Base-by-base conservation (phyloP, 164 flowering plant species). In the Chimonanthus salicifolius region DNA sequence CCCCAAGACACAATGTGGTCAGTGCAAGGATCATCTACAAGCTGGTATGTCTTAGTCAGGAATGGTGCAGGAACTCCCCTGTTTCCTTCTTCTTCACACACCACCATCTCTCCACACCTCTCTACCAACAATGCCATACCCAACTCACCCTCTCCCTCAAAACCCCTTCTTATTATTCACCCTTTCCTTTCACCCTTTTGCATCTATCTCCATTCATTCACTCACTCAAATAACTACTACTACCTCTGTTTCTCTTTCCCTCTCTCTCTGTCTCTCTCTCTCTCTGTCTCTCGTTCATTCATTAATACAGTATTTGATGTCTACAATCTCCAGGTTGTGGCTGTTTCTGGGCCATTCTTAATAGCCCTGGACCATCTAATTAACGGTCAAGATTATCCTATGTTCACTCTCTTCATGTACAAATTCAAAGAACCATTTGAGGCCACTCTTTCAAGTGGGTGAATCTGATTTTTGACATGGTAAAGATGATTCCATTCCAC, bases 1-100 rank as follows among this genome's bases (percentile, higher is more conserved):
- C 86, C 84, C 91, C 89, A 88, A 60, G 89, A 88, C 6, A 88
- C 86, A 62, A 86, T 80, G 79, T 80, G 81, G 70, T 86, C 86
- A 7, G 86, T 85, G 63, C 58, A 69, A 20, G 85, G 87, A 49
- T 86, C 89, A 68, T 88, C 89, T 0, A 86, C 89, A 7, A 88
- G 81, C 82, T 86, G 81, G 67, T 83, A 88, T 7, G 91, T 86
- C 79, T 88, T 88, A 0, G 81, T 80, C 71, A 88, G 71, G 78
- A 88, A 86, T 0, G 91, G 89, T 5, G 89, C 85, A 7, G 89
- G 90, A 63, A 80, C 84, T 63, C 80, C 69, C 79, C 82, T 84
- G 16, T 81, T 79, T 3, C 81, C 73, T 47, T 65, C 47, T 5
- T 16, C 18, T 45, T 87, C 89, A 21, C 79, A 47, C 67, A 82